Percentiles rank a stretch among this genome's conserved stretches.
phyloP scores from a whole-genome alignment of 352 stramenopile genomes.

The Phytophthora chlamydospora region DNA sequence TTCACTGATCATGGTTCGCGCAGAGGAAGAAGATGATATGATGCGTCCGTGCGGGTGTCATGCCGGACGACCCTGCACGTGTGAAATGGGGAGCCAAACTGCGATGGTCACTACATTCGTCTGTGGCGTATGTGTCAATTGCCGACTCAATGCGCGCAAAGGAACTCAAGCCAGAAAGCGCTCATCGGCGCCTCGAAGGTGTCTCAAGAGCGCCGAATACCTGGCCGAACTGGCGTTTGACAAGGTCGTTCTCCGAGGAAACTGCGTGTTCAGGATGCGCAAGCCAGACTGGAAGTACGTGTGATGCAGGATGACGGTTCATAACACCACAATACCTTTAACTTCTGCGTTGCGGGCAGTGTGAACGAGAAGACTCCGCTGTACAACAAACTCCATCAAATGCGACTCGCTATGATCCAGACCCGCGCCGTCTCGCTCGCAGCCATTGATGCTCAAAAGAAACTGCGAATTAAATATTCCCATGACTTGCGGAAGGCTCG shows the following conservation, averaged over 20 bases:
- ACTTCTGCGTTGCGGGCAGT: constrained; percentile 20
- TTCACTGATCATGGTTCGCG: constrained; percentile 20
- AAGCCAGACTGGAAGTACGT: constrained; percentile 72
- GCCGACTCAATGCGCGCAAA: constrained; percentile 54
- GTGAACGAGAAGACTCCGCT: constrained; percentile 47
- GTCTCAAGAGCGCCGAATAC: constrained; percentile 56
- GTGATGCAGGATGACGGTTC: neutral
- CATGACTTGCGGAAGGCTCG: constrained; percentile 52
- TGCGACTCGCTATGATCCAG: constrained; percentile 57
- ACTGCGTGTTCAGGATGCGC: constrained; percentile 58
- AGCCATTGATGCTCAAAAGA: constrained; percentile 47
- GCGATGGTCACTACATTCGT: constrained; percentile 14
- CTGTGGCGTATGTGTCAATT: constrained; percentile 68
- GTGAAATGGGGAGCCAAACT: constrained; percentile 45
- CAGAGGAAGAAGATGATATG: constrained; percentile 43
- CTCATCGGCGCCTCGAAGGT: constrained; percentile 33
- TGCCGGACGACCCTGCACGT: constrained; percentile 59
- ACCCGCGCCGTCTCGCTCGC: constrained; percentile 27
- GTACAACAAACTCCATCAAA: constrained; percentile 66
- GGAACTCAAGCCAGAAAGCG: constrained; percentile 20
- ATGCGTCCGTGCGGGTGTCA: constrained; percentile 73
- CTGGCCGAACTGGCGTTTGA: constrained; percentile 50
- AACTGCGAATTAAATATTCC: constrained; percentile 54
- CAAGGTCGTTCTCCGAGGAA: constrained; percentile 37
- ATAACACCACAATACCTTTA: neutral